These are phyloP conservation scores for Salix arbutifolia DNA, from an alignment of 345 rosid genomes.

Conservation along the genomic window DNA sequence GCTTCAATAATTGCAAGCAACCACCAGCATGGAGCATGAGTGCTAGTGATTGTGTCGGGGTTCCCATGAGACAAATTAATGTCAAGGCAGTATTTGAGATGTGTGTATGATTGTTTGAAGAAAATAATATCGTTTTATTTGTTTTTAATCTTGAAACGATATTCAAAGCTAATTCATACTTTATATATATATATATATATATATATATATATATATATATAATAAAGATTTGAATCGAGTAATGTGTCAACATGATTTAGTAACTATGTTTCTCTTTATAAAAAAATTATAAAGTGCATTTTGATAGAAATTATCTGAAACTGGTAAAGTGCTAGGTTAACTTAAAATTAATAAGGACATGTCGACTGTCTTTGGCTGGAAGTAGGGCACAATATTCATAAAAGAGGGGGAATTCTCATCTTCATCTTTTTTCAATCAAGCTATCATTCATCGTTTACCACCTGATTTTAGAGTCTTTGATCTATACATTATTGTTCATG, in stretches of 20 bases:
- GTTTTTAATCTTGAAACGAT: no score
- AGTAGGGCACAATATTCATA: background rate
- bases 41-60: background rate
- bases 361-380: background rate
- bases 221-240: no score
- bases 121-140: no score
- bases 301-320: no score
- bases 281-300: no score
- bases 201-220: no score
- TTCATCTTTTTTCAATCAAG: background rate
- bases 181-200: no score
- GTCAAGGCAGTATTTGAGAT: background rate
- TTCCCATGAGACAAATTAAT: background rate
- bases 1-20: background rate
- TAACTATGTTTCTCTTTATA: no score
- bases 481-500: background rate
- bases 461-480: background rate
- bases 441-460: background rate
- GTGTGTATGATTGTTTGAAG: background rate
- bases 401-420: background rate
- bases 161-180: no score
- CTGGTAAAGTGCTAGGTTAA: background rate
- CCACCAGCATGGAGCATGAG: background rate
- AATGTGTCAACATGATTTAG: no score
- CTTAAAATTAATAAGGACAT: background rate